phyloP scores from a whole-genome alignment of 2,329 filamentous ascomycete species.

The Aspergillus candidus region DNA sequence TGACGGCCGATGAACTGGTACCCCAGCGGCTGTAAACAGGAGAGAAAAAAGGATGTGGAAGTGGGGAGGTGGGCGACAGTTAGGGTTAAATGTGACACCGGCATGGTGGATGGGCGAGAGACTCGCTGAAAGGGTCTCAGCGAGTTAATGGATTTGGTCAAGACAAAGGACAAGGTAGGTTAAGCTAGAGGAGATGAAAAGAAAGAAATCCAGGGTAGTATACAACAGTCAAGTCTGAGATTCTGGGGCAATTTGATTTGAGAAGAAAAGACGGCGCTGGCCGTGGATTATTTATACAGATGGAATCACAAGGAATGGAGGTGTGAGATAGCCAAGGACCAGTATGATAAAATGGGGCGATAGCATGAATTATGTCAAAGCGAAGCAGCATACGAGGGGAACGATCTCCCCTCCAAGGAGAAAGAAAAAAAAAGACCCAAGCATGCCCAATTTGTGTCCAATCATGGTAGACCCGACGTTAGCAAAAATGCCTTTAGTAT shows the following conservation, averaged over 20 bases:
- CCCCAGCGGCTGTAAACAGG: constrained; percentile 70
- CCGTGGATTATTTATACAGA: background rate
- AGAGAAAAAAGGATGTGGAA: constrained; percentile 77
- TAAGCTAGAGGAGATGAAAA: background rate
- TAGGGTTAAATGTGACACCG: constrained; percentile 57
- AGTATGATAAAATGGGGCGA: constrained; percentile 4
- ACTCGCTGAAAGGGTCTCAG: constrained; percentile 11
- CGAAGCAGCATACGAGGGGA: background rate
- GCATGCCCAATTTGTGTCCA: constrained; percentile 15
- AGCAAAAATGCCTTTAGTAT: constrained; percentile 1
- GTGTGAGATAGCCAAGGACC: constrained; percentile 3
- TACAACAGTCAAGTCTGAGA: background rate
- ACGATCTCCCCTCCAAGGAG: constrained; percentile 2
- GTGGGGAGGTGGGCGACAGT: constrained; percentile 72
- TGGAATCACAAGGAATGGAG: background rate
- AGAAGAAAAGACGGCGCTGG: too few relatives aligned
- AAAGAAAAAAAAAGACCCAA: constrained; percentile 6
- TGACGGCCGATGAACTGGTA: constrained; percentile 63
- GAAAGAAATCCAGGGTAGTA: background rate
- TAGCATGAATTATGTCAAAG: constrained; percentile 12
- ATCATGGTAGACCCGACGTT: constrained; percentile 9
- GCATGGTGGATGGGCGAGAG: constrained; percentile 40
- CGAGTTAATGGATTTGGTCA: constrained; percentile 6
- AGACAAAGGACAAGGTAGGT: background rate
- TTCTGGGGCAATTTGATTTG: too few relatives aligned